Base-by-base conservation (phyloP, 1,284 basidiomycete genomes). In the Malassezia equina region DNA sequence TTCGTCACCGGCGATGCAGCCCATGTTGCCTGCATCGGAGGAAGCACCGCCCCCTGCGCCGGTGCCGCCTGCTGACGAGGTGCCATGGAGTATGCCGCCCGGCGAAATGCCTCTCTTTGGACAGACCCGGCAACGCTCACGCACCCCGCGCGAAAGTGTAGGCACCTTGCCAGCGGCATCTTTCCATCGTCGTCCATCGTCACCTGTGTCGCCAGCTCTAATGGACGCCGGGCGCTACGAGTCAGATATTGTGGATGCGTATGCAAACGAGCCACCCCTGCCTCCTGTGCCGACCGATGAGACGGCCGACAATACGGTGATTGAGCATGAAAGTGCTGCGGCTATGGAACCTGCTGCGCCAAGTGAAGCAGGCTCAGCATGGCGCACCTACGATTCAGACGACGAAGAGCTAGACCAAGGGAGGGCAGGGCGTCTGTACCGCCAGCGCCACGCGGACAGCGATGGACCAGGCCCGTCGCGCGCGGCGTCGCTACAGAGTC, bases 251-350 rank as follows among this genome's bases (percentile, higher is more conserved):
- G 46, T 39, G 15, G 44, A 55, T 32, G 48, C 47, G 9, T 50
- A 50, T 24, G 36, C 34, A 15, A 39, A 42, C 9, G 27, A 25
- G 24, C 17, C 19, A 9, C 36, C 36, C 4, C 36, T 39, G 5
- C 36, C 36, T 2, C 3, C 46, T 9, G 21, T 25, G 31, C 31
- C 33, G 12, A 17, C 25, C 25, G 32, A 34, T 9, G 33, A 17
- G 39, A 31, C 39, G 21, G 42, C 19, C 2, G 44, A 52, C 7
- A 15, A 39, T 7, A 56, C 54, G 28, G 54, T 56, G 32, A 56
- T 56, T 33, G 54, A 56, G 19, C 47, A 51, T 24, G 42, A 7
- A 23, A 33, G 50, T 41, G 41, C 23, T 15, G 21, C 36, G 11
- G 34, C 11, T 19, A 7, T 13, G 24, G 34, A 36, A 21, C 19